Evolutionary conservation across 176 grass and related monocot genomes (phyloP), one percentile per base, ranked within the genome.

Genomic region (Paspalum notatum): DNA sequence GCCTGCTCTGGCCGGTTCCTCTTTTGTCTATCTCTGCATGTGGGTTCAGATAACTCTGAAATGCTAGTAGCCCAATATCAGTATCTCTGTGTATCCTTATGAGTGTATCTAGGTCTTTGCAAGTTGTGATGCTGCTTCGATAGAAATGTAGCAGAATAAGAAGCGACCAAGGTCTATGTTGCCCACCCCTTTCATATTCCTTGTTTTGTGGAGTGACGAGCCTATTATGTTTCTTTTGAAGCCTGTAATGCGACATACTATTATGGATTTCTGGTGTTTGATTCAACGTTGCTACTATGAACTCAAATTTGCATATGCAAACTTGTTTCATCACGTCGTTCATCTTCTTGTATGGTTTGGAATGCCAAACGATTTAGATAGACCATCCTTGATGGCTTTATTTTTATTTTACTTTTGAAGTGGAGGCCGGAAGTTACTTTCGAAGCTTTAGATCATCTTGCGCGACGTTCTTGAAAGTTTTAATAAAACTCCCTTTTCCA

Each of bases 121-220:
- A 2, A 10, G 68, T 71, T 27, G 24, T 24, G 14, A 71, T 78
- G 65, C 26, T 37, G 42, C 20, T 44, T 37, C 7, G 4, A 26
- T 62, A 24, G n/a, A 66, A 20, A 39, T 82, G 67, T 25, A 50
- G 21, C 43, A 68, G 41, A 47, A 68, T 8, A 46, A 68, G 20
- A 68, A 22, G 39, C n/a, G 64, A n/a, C 43, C 40, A 65, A 43
- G 39, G 24, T 66, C 64, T 26, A 68, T 68, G n/a, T n/a, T n/a
- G 13, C 4, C 3, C 10, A 47, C 44, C 22, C 45, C 20, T 68
- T 25, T 68, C 20, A 68, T 13, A 44, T 68, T 68, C 41, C 40
- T n/a, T 68, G 40, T 68, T 22, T 44, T 1, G 9, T 12, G 20
- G 44, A 68, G 10, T 22, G 40, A 45, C 3, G 40, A 68, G 20